Evolutionary conservation across 2,329 filamentous ascomycete genomes (phyloP).

Genomic region (Apiospora arundinis): DNA sequence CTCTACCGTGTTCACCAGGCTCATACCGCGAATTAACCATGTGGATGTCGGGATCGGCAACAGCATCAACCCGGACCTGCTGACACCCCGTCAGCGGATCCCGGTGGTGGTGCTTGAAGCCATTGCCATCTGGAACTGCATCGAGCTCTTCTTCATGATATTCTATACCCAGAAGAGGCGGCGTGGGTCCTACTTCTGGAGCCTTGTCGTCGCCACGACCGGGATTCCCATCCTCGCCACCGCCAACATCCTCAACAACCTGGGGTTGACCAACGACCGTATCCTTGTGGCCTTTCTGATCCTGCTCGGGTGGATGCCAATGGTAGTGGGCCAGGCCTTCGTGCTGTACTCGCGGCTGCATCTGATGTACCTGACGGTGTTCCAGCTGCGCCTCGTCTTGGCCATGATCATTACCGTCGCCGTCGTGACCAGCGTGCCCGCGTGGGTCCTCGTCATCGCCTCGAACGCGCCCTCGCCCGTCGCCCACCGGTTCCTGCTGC

Average conservation of each 20-base stretch:
- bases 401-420: conserved; percentile 62
- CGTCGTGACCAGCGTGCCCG: conserved; percentile 59
- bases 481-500: neutral
- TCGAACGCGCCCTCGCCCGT: neutral
- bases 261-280: conserved; percentile 26
- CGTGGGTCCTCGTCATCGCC: conserved; percentile 50
- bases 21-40: neutral
- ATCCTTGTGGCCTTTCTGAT: conserved; percentile 31
- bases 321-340: conserved; percentile 63
- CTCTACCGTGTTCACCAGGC: neutral
- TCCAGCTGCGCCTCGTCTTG: conserved; percentile 55
- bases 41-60: conserved; percentile 1
- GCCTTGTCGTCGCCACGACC: conserved; percentile 40
- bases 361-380: conserved; percentile 58
- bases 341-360: conserved; percentile 67
- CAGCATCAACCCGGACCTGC: neutral
- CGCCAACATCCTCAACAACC: conserved; percentile 28
- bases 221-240: conserved; percentile 30
- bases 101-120: conserved; percentile 22
- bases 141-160: conserved; percentile 48
- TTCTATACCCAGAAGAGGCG: conserved; percentile 46
- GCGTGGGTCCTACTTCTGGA: conserved; percentile 50
- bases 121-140: conserved; percentile 46
- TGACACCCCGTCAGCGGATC: neutral
- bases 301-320: conserved; percentile 60